Evolutionary conservation across 805 yeast genomes (phyloP).

Genomic region (Lachancea fermentati): DNA sequence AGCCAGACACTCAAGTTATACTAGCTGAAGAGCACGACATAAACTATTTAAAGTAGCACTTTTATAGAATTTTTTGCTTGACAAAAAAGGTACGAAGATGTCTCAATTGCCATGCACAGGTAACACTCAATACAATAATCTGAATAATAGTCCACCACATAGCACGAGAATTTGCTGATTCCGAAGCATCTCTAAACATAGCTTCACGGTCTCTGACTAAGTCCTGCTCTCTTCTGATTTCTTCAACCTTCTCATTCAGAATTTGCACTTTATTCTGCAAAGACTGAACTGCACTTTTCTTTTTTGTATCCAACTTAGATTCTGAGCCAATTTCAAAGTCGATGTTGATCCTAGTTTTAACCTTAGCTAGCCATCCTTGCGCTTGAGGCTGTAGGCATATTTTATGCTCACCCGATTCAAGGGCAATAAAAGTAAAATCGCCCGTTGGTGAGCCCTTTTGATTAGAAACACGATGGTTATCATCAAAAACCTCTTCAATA

Average conservation of each 20-base stretch:
- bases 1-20: too few relatives aligned
- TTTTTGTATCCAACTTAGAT: slow-evolving; percentile 60
- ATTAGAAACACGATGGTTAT: slow-evolving; percentile 66
- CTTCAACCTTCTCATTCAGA: slow-evolving; percentile 50
- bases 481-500: slow-evolving; percentile 66
- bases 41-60: too few relatives aligned
- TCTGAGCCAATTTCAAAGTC: slow-evolving; percentile 67
- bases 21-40: too few relatives aligned
- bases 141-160: slow-evolving; percentile 72
- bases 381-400: slow-evolving; percentile 55
- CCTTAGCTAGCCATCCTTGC: slow-evolving; percentile 58
- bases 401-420: slow-evolving; percentile 74
- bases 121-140: slow-evolving; percentile 53
- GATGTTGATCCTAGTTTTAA: slow-evolving; percentile 51
- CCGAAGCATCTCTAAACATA: slow-evolving; percentile 64
- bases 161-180: slow-evolving; percentile 61
- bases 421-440: slow-evolving; percentile 67
- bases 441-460: slow-evolving; percentile 63
- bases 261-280: slow-evolving; percentile 53
- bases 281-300: slow-evolving; percentile 48
- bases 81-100: slow-evolving; percentile 73
- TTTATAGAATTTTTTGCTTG: slow-evolving; percentile 53
- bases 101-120: slow-evolving; percentile 69
- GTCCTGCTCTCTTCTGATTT: slow-evolving; percentile 60
- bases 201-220: slow-evolving; percentile 73